Percentiles rank a stretch among this genome's conserved stretches.
Evolutionary conservation across 2,329 filamentous ascomycete genomes (phyloP).

Genomic region (Colletotrichum plurivorum): DNA sequence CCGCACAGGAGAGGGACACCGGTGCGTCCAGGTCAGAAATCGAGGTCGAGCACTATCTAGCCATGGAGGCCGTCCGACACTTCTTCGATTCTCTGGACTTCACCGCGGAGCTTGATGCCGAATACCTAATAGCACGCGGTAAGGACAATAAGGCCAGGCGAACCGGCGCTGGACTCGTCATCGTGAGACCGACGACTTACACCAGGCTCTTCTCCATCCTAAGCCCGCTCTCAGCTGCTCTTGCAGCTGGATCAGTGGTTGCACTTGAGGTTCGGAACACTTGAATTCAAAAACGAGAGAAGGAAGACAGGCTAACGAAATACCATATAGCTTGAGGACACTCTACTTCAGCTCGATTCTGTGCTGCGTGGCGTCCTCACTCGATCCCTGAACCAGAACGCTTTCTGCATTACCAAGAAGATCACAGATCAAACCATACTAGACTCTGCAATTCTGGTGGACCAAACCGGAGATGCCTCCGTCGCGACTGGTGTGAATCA

Average conservation of each 20-base stretch:
- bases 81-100: slow-evolving; percentile 56
- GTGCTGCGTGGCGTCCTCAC: slow-evolving; percentile 28
- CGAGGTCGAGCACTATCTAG: slow-evolving; percentile 56
- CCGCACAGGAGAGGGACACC: slow-evolving; percentile 58
- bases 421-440: slow-evolving; percentile 27
- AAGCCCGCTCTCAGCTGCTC: slow-evolving; percentile 44
- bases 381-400: slow-evolving; percentile 30
- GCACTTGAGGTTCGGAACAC: slow-evolving; percentile 44
- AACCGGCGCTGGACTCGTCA: slow-evolving; percentile 42
- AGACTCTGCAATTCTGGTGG: slow-evolving; percentile 26
- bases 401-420: slow-evolving; percentile 33
- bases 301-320: slow-evolving; percentile 1
- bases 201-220: slow-evolving; percentile 46
- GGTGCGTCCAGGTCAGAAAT: slow-evolving; percentile 43
- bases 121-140: slow-evolving; percentile 43
- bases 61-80: slow-evolving; percentile 54
- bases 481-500: slow-evolving; percentile 22
- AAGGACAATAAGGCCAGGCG: slow-evolving; percentile 30
- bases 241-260: slow-evolving; percentile 49
- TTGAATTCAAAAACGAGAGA: slow-evolving; percentile 21
- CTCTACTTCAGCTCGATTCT: slow-evolving; percentile 26
- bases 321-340: slow-evolving; percentile 27
- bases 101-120: slow-evolving; percentile 41
- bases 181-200: slow-evolving; percentile 45
- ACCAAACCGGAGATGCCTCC: slow-evolving; percentile 18